Percentiles rank a stretch among this genome's conserved stretches.
Evolutionary conservation across 495 filamentous ascomycete species (phyloP).

Genomic region (Talaromyces wortmannii): DNA sequence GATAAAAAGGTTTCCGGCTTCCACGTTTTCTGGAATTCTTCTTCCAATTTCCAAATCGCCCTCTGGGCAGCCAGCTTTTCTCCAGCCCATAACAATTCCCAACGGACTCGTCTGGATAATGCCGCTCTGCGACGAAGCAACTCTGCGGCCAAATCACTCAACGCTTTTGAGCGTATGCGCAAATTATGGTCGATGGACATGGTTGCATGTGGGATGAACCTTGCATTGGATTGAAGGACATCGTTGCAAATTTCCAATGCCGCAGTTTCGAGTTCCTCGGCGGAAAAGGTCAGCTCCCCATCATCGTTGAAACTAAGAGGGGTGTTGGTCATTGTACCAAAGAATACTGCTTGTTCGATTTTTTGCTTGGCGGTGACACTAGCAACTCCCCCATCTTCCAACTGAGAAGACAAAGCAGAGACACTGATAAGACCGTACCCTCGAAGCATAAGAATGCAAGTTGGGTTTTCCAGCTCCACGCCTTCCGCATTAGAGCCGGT

Average conservation of each 20-base stretch:
- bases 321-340: slow-evolving; percentile 70
- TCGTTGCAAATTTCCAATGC: slow-evolving; percentile 74
- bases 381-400: slow-evolving; percentile 17
- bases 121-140: slow-evolving; percentile 48
- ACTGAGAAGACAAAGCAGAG: slow-evolving; percentile 22
- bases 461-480: slow-evolving; percentile 43
- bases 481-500: slow-evolving; percentile 30
- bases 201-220: slow-evolving; percentile 61
- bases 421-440: slow-evolving; percentile 77
- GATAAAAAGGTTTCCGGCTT: slow-evolving; percentile 48
- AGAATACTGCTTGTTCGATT: slow-evolving; percentile 92
- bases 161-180: slow-evolving; percentile 55
- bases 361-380: slow-evolving; percentile 74
- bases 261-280: slow-evolving; percentile 67
- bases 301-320: slow-evolving; percentile 69
- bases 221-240: slow-evolving; percentile 67
- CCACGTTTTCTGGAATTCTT: slow-evolving; percentile 43
- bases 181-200: slow-evolving; percentile 79
- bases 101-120: slow-evolving; percentile 50
- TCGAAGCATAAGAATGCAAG: slow-evolving; percentile 66
- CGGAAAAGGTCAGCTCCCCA: slow-evolving; percentile 53
- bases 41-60: slow-evolving; percentile 71
- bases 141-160: slow-evolving; percentile 64
- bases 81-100: slow-evolving; percentile 81
- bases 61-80: slow-evolving; percentile 85